A percentile compares a stretch with the other conserved stretches of the same genome.
Conservation (phyloP, 768 basidiomycete genomes). For the Psilocybe azurescens region DNA sequence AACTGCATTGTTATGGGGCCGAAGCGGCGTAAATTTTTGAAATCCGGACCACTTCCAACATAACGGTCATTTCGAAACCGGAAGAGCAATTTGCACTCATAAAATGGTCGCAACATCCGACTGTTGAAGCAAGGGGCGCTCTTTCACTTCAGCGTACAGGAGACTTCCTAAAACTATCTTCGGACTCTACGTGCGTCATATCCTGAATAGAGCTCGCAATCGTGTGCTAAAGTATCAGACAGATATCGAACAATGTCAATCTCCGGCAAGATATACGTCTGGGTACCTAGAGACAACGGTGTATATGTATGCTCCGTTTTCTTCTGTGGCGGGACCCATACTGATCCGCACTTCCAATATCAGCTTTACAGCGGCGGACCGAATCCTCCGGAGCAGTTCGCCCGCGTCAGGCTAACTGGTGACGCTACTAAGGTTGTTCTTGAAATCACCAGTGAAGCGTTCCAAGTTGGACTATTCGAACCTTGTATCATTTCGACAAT, state of each 20-base stretch:
- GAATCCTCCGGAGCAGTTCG: slow-evolving; percentile 23
- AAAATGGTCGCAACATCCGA: slow-evolving; percentile 22
- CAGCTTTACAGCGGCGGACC: slow-evolving; percentile 26
- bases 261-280: slow-evolving; percentile 15
- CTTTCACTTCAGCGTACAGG: slow-evolving; percentile 19
- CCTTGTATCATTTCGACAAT: slow-evolving; percentile 19
- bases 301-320: slow-evolving; percentile 15
- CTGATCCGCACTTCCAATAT: not conserved
- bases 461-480: slow-evolving; percentile 23
- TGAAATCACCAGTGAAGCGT: slow-evolving; percentile 25
- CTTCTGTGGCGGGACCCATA: not conserved
- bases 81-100: slow-evolving; percentile 19
- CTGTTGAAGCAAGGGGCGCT: slow-evolving; percentile 19
- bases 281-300: slow-evolving; percentile 19
- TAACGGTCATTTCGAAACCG: slow-evolving; percentile 17
- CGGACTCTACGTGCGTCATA: slow-evolving; percentile 18
- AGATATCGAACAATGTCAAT: slow-evolving; percentile 24
- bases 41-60: slow-evolving; percentile 21
- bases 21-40: slow-evolving; percentile 43
- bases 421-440: slow-evolving; percentile 13
- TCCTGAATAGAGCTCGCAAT: not conserved
- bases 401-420: slow-evolving; percentile 11
- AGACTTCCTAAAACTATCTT: slow-evolving; percentile 22
- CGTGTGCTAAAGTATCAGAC: too few species aligned
- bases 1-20: slow-evolving; percentile 51